Percentiles rank a stretch among this genome's conserved stretches.
Conservation (phyloP, 2,329 filamentous ascomycete species). For the Tolypocladium album region DNA sequence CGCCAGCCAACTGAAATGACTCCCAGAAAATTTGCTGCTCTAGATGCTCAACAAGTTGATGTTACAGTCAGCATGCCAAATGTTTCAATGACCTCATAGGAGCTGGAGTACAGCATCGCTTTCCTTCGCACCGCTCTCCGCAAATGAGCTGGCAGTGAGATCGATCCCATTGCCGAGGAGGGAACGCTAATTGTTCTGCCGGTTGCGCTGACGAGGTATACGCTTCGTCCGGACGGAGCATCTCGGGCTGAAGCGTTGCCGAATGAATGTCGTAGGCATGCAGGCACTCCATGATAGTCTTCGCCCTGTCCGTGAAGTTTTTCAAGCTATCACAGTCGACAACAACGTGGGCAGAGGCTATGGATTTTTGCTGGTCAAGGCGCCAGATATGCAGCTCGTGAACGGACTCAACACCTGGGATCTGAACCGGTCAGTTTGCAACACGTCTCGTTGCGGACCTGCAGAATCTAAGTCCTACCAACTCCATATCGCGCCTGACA, state of each 20-base stretch:
- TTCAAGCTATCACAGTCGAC: constrained; percentile 45
- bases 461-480: constrained; percentile 23
- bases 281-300: constrained; percentile 55
- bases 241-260: constrained; percentile 59
- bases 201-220: constrained; percentile 5
- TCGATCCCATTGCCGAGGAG: constrained; percentile 10
- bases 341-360: constrained; percentile 60
- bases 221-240: constrained; percentile 2
- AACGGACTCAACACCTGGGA: constrained; percentile 54
- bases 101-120: constrained; percentile 35
- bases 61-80: not conserved
- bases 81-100: not conserved
- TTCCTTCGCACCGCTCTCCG: constrained; percentile 35
- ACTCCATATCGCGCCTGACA: constrained; percentile 58
- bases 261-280: constrained; percentile 67
- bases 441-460: not conserved
- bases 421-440: constrained; percentile 25
- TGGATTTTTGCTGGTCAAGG: constrained; percentile 56
- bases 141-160: constrained; percentile 40
- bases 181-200: constrained; percentile 7
- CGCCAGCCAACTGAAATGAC: not conserved
- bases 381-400: constrained; percentile 69
- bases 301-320: constrained; percentile 49
- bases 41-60: not conserved
- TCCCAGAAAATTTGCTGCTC: not conserved